Conservation (phyloP, 163 green algal species). For the Scenedesmus sp. region DNA sequence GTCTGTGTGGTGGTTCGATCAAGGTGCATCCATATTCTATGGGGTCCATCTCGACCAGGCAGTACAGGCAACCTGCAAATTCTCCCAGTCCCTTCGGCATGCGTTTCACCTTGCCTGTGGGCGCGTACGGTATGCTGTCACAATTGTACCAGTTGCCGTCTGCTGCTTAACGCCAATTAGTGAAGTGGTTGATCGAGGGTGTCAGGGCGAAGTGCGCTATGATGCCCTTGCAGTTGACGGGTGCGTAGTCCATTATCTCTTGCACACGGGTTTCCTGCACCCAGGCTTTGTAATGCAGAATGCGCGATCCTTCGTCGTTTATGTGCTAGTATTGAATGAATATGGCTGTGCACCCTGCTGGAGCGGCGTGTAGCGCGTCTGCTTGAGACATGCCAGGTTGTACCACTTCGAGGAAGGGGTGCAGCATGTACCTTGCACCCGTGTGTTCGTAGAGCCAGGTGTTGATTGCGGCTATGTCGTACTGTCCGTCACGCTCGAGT, state of each 20-base stretch:
- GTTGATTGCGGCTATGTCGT: neutral
- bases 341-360: too few species aligned
- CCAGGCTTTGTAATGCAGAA: too few species aligned
- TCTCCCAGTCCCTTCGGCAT: neutral
- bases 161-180: neutral
- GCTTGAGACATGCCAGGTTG: too few species aligned
- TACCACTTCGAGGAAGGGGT: too few species aligned
- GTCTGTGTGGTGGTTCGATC: neutral
- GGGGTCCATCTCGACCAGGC: neutral
- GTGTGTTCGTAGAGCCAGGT: neutral
- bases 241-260: neutral
- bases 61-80: neutral
- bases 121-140: neutral
- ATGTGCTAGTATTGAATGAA: too few species aligned
- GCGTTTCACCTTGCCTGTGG: neutral
- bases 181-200: neutral
- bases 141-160: neutral
- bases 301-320: too few species aligned
- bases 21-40: neutral
- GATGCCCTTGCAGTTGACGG: neutral
- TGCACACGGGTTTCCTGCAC: neutral
- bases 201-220: neutral
- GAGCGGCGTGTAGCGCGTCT: too few species aligned
- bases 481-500: neutral
- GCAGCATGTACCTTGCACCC: too few species aligned